Percentiles rank a stretch among this genome's conserved stretches.
These are phyloP conservation scores for Aspergillus sp. DNA, from an alignment of 2,329 filamentous ascomycete species.

Conservation along the genomic window DNA sequence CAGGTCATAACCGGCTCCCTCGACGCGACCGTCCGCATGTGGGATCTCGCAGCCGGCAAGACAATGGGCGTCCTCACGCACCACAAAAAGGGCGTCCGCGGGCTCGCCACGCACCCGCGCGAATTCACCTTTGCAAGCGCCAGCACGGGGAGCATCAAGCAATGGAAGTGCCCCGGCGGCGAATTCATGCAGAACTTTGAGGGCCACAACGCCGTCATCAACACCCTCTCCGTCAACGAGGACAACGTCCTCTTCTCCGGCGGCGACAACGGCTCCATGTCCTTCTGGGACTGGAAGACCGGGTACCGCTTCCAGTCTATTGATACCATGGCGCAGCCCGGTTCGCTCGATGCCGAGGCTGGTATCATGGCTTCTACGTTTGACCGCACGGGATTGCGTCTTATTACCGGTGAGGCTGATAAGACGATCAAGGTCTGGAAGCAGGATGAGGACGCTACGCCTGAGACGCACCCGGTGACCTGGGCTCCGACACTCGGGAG, in stretches of 20 bases:
- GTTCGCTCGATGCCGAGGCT: constrained; percentile 89
- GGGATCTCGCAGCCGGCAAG: constrained; percentile 96
- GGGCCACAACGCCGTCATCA: constrained; percentile 95
- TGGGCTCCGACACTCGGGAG: constrained; percentile 84
- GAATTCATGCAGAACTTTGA: constrained; percentile 99
- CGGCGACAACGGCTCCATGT: constrained; percentile 93
- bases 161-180: constrained; percentile 98
- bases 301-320: constrained; percentile 88
- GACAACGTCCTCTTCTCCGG: constrained; percentile 95
- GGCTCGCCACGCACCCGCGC: constrained; percentile 79
- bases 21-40: constrained; percentile 87
- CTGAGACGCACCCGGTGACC: constrained; percentile 86
- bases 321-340: constrained; percentile 91
- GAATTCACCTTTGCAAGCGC: constrained; percentile 97
- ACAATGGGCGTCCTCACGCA: constrained; percentile 95
- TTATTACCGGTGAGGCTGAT: constrained; percentile 94
- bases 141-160: constrained; percentile 93
- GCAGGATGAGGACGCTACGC: constrained; percentile 86
- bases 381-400: constrained; percentile 81
- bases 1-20: constrained; percentile 94
- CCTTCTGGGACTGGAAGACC: constrained; percentile 99
- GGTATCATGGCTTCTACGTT: constrained; percentile 95
- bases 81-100: constrained; percentile 95
- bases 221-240: constrained; percentile 89
- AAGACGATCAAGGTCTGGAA: constrained; percentile 99